These are phyloP conservation scores for Chalaropsis ovoidea DNA, from an alignment of 2,329 filamentous ascomycete genomes.

Conservation along the genomic window DNA sequence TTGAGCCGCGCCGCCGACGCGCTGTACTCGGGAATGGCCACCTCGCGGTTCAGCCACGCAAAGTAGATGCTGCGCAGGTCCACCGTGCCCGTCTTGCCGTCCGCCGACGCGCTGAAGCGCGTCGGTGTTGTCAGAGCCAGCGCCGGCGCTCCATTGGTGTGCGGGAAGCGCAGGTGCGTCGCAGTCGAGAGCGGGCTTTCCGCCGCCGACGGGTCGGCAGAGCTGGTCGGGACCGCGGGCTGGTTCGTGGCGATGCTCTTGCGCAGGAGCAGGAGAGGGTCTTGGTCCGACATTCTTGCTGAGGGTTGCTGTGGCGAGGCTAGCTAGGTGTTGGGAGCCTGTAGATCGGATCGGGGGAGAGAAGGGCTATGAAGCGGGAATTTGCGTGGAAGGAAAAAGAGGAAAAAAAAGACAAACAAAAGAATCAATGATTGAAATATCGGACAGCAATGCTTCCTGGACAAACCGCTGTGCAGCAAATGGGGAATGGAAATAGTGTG, in stretches of 20 bases:
- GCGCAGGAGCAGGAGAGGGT: constrained; percentile 75
- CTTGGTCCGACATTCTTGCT: constrained; percentile 44
- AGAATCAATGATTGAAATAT: background rate
- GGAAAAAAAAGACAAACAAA: background rate
- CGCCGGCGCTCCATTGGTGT: constrained; percentile 41
- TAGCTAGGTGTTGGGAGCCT: too few species aligned
- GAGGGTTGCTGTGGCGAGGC: background rate
- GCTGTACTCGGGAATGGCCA: constrained; percentile 84
- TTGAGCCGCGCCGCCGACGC: constrained; percentile 70
- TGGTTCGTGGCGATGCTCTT: constrained; percentile 64
- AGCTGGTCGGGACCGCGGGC: constrained; percentile 63
- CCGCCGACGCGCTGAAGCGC: constrained; percentile 67
- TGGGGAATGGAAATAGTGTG: background rate
- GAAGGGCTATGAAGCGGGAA: background rate
- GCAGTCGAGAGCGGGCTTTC: constrained; percentile 61
- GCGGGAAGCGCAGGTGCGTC: constrained; percentile 66
- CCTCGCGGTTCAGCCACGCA: constrained; percentile 88
- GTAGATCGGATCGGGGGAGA: background rate
- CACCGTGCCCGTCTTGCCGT: constrained; percentile 46
- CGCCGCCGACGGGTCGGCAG: constrained; percentile 51
- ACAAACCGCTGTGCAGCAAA: background rate
- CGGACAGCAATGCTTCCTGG: background rate
- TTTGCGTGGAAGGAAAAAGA: background rate
- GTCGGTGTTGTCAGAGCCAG: constrained; percentile 65
- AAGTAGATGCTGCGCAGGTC: constrained; percentile 94